Percentiles rank a stretch among this genome's conserved stretches.
phyloP scores from a whole-genome alignment of 2,329 filamentous ascomycete genomes.

The Calonectria fujianensis region DNA sequence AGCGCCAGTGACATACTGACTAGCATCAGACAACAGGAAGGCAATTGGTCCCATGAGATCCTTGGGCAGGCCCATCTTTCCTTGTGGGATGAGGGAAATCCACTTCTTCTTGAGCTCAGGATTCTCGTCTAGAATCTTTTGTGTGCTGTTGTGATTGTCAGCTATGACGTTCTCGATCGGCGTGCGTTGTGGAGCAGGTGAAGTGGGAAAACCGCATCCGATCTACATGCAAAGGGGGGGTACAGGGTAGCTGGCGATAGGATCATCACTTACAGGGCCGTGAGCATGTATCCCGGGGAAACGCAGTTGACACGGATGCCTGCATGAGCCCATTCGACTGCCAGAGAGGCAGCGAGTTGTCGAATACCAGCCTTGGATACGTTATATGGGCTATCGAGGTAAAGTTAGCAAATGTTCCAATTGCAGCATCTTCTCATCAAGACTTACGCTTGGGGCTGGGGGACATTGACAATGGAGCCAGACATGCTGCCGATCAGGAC shows the following conservation, averaged over 20 bases:
- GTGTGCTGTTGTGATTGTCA: constrained; percentile 74
- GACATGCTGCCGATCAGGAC: constrained; percentile 98
- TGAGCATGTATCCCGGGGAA: constrained; percentile 97
- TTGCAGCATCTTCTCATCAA: not conserved
- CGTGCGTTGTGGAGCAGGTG: constrained; percentile 36
- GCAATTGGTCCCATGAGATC: constrained; percentile 96
- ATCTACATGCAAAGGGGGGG: not conserved
- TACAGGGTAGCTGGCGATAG: constrained; percentile 9
- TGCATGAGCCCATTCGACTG: constrained; percentile 93
- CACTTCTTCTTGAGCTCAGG: constrained; percentile 92
- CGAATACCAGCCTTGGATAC: constrained; percentile 93
- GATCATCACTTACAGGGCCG: constrained; percentile 81
- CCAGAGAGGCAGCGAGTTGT: constrained; percentile 89
- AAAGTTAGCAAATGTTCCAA: constrained; percentile 5
- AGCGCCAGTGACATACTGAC: constrained; percentile 81
- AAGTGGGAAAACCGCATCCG: not conserved
- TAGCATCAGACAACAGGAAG: constrained; percentile 88
- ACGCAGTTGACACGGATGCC: constrained; percentile 97
- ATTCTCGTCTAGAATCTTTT: constrained; percentile 96
- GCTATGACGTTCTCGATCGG: constrained; percentile 37
- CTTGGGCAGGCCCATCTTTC: constrained; percentile 93
- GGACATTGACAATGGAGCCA: constrained; percentile 93
- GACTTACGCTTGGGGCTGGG: constrained; percentile 87
- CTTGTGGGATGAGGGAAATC: constrained; percentile 93
- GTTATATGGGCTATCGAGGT: constrained; percentile 82